Evolutionary conservation across 371 early-diverging fungal genomes (phyloP), one percentile per base, ranked within the genome.

Genomic region (Mortierella sp.): DNA sequence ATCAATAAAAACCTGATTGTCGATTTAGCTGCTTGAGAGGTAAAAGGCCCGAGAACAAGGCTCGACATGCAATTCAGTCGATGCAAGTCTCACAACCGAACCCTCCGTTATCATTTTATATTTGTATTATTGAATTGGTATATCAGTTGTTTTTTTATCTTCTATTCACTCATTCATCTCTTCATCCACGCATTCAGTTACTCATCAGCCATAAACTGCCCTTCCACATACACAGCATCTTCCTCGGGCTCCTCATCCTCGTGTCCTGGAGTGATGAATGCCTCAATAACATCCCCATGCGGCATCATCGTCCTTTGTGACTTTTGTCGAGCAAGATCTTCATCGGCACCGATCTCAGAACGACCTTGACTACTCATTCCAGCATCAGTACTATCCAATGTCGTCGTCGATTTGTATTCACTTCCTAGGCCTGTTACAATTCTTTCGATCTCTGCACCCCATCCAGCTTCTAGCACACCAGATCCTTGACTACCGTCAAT

Each of bases 211-310:
- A 73, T 67, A 36, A 73, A 73, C 48, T 62, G 67, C 4, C 67
- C 73, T 28, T 73, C 67, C n/a, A 73, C 58, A 63, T 67, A 73
- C 40, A 67, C 73, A 0, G 62, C 48, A 36, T 50, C 57, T 15
- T 66, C 72, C 19, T 72, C 72, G 28, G 47, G 62, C 10, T 73
- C 52, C 2, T 22, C 64, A 16, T 43, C 58, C 33, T 38, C 59
- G 16, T 55, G 24, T 5, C 33, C 55, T 21, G 43, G 50, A 36
- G 32, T 32, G 19, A 36, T 41, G 11, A 55, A 13, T 28, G 55
- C 22, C 11, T 55, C 28, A 36, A 6, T 36, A 36, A 36, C 36
- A 36, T 36, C 7, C 6, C 36, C 36, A 3, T 36, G 36, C 6
- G 36, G 36, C 21, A 21, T 19, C 60, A 38, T 38, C 40, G n/a